A percentile compares a stretch with the other conserved stretches of the same genome.
Evolutionary conservation across 805 yeast genomes (phyloP).

Genomic region (Wilhelminamyces savonicus): DNA sequence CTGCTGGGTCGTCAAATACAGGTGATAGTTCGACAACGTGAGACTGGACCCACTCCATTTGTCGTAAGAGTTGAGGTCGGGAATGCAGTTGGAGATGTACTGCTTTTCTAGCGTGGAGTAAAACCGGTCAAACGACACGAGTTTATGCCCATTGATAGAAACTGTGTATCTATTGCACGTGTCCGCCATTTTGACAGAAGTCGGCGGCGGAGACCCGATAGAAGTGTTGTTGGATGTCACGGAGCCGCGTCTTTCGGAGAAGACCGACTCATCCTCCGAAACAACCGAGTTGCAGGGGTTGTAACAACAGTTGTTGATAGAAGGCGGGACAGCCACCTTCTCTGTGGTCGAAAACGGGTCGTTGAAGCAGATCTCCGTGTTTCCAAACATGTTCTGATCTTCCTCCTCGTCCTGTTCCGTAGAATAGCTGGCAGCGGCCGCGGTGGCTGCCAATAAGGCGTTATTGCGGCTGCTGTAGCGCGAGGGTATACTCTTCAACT

Average conservation of each 20-base stretch:
- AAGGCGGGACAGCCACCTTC: too few relatives aligned
- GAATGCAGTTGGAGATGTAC: conserved; percentile 32
- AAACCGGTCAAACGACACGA: conserved; percentile 9
- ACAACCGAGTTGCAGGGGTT: too few relatives aligned
- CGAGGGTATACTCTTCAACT: conserved; percentile 21
- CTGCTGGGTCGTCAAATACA: background rate
- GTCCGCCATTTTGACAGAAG: too few relatives aligned
- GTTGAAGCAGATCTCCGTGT: too few relatives aligned
- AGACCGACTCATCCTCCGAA: too few relatives aligned
- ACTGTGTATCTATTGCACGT: conserved; percentile 3
- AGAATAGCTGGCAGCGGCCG: conserved; percentile 9
- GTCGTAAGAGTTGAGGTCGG: conserved; percentile 32
- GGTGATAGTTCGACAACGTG: conserved; percentile 8
- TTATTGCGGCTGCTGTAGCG: conserved; percentile 13
- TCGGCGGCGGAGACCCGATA: too few relatives aligned
- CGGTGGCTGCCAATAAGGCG: conserved; percentile 16
- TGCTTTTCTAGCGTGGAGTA: conserved; percentile 24
- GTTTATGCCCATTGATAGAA: conserved; percentile 5
- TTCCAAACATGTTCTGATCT: background rate
- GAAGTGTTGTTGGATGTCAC: too few relatives aligned
- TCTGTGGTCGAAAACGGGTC: too few relatives aligned
- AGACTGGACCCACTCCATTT: conserved; percentile 21
- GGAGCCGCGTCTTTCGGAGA: too few relatives aligned
- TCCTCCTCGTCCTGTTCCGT: background rate
- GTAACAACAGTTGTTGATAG: too few relatives aligned